These are phyloP conservation scores for Pythium oligandrum DNA, from an alignment of 352 stramenopile species.

Conservation along the genomic window DNA sequence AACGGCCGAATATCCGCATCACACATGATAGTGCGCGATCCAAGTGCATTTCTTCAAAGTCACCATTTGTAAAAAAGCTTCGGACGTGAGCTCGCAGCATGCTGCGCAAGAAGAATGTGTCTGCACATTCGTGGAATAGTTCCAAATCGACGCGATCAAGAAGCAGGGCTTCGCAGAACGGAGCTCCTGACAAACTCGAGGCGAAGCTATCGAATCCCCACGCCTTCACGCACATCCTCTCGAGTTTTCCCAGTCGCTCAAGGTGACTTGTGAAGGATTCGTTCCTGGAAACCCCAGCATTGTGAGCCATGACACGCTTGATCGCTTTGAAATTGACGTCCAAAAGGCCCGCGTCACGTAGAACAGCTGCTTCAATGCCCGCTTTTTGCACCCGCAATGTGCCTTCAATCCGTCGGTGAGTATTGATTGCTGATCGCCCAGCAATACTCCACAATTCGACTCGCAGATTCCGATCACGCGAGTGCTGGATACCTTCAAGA, in stretches of 20 bases:
- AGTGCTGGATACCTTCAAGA: constrained; percentile 4
- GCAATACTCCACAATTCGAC: constrained; percentile 12
- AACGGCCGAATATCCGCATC: constrained; percentile 31
- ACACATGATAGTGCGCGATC: constrained; percentile 24
- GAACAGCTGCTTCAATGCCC: constrained; percentile 7
- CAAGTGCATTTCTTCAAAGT: constrained; percentile 33
- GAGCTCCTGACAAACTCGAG: constrained; percentile 22
- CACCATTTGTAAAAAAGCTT: constrained; percentile 24
- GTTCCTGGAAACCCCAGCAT: constrained; percentile 23
- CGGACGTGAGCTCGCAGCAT: constrained; percentile 47
- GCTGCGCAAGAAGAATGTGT: constrained; percentile 52
- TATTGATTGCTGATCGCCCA: not conserved
- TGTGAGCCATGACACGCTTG: constrained; percentile 26
- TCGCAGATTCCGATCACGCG: constrained; percentile 6
- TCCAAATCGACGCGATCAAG: constrained; percentile 51
- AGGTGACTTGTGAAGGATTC: constrained; percentile 39
- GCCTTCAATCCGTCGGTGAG: not conserved
- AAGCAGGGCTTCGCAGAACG: constrained; percentile 50
- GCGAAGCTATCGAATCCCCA: constrained; percentile 50
- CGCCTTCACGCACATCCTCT: constrained; percentile 57
- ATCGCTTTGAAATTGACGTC: constrained; percentile 28
- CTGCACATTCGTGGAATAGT: constrained; percentile 28
- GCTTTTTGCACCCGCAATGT: constrained; percentile 14
- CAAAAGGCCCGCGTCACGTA: constrained; percentile 1
- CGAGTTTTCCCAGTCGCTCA: constrained; percentile 45